Conservation (phyloP, 2,329 filamentous ascomycete genomes). For the Knoxdaviesia capensis region DNA sequence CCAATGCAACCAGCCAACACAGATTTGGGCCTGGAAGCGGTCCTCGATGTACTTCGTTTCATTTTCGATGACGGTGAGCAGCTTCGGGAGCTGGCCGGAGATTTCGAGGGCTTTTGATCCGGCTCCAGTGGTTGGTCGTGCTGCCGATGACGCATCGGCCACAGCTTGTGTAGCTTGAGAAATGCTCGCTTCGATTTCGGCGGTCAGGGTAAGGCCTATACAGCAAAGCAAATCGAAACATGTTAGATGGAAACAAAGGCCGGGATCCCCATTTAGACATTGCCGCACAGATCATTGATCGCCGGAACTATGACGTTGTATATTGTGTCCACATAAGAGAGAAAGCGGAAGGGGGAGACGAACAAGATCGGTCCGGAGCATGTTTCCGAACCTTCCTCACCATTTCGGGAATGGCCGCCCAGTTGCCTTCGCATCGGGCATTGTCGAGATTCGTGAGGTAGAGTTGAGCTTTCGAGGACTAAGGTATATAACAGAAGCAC, state of each 20-base stretch:
- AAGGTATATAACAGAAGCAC: neutral
- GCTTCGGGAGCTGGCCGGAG: conserved; percentile 23
- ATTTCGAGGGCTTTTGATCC: conserved; percentile 22
- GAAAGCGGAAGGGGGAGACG: conserved; percentile 11
- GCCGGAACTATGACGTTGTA: too few relatives aligned
- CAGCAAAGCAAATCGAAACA: neutral
- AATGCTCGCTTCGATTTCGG: conserved; percentile 47
- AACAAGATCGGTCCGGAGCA: conserved; percentile 70
- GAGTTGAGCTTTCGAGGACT: conserved; percentile 47
- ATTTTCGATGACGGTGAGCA: conserved; percentile 35
- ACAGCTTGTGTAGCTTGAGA: conserved; percentile 25
- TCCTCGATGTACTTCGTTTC: conserved; percentile 35
- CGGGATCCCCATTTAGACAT: conserved; percentile 6
- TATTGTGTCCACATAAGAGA: neutral
- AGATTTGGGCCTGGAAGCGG: conserved; percentile 61
- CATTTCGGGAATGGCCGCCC: conserved; percentile 71
- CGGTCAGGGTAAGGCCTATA: conserved; percentile 49
- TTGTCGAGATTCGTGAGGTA: conserved; percentile 72
- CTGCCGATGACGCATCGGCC: conserved; percentile 16
- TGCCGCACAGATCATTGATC: conserved; percentile 1
- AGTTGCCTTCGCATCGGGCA: conserved; percentile 72
- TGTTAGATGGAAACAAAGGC: conserved; percentile 4
- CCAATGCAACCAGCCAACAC: conserved; percentile 73
- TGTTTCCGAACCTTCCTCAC: conserved; percentile 91
- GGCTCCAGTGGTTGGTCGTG: conserved; percentile 20